Evolutionary conservation across 225 moss, liverwort and hornwort species (phyloP), one percentile per base, ranked within the genome.

Genomic region (Takakia lepidozioides): DNA sequence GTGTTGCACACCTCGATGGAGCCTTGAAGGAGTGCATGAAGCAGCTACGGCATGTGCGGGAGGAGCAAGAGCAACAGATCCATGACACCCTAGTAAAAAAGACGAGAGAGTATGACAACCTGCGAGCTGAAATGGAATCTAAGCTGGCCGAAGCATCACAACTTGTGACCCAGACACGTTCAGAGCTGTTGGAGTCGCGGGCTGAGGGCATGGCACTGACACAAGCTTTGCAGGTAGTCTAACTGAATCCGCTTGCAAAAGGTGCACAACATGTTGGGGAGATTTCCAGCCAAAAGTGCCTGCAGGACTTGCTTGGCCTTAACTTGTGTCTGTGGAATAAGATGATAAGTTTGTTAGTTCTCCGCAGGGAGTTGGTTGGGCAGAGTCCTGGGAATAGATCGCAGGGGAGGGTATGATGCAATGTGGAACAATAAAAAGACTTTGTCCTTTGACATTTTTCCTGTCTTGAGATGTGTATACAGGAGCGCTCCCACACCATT

Each of bases 1-100:
- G 81, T 8, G 93, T 81, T 15, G 78, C 75, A 9, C 78, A 84
- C 48, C 57, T 88, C 2, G 93, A 93, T 48, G 86, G 88, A 15
- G 79, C 93, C 5, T 54, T 90, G 25, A 82, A 87, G 27, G 90
- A 95, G 70, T 80, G 82, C 28, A 84, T 95, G 87, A 82, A 78
- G 35, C 84, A 95, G 54, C 52, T 95, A 14, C 73, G 82, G 25
- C 72, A 73, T 41, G 90, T 82, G 2, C 76, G 90, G 10, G 86
- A 95, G 62, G 69, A 84, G 52, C 90, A 84, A 13, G 90, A 90
- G 71, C 68, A 59, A 41, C 80, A 58, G 19, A 69, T 95, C 46
- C 90, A 90, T 40, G 90, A 95, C 19, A 82, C 80, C 0, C 72
- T 87, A 46, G 67, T 82, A 5, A 82, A 76, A 54, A 98, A 90